phyloP scores from a whole-genome alignment of 176 grass and related monocot genomes.

The Tuctoria greenei region DNA sequence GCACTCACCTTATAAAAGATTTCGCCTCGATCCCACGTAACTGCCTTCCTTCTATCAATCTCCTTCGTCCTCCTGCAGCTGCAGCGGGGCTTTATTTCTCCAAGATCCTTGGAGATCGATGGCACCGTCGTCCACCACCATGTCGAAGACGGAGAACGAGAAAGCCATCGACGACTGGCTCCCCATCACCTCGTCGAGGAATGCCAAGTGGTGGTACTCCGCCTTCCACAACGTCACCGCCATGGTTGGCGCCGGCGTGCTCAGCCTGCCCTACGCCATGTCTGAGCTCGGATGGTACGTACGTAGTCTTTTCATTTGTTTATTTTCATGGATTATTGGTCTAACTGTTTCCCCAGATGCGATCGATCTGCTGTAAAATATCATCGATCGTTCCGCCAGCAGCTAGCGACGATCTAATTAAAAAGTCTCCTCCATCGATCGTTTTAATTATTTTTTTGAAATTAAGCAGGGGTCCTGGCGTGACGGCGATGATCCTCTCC shows the following conservation, averaged over 20 bases:
- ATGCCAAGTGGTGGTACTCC: slow-evolving; percentile 78
- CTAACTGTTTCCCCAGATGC: background rate
- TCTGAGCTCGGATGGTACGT: slow-evolving; percentile 69
- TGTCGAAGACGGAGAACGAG: slow-evolving; percentile 28
- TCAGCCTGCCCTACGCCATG: slow-evolving; percentile 69
- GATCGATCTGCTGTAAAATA: background rate
- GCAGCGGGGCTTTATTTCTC: too few relatives aligned
- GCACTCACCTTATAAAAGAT: too few relatives aligned
- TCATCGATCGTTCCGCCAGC: too few relatives aligned
- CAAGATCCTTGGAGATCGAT: background rate
- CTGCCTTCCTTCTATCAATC: too few relatives aligned
- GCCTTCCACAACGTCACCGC: slow-evolving; percentile 84
- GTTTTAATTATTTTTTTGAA: too few relatives aligned
- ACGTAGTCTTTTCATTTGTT: too few relatives aligned
- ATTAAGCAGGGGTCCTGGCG: slow-evolving; percentile 58
- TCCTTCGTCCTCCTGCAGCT: too few relatives aligned
- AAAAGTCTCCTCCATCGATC: too few relatives aligned
- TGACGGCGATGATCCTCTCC: slow-evolving; percentile 40
- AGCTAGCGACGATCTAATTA: too few relatives aligned
- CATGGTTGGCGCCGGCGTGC: slow-evolving; percentile 83
- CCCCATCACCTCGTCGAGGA: slow-evolving; percentile 61
- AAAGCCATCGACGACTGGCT: slow-evolving; percentile 57
- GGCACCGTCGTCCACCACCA: background rate
- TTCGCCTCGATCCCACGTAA: too few relatives aligned
- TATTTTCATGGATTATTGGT: too few relatives aligned